A percentile compares a stretch with the other conserved stretches of the same genome.
These are phyloP conservation scores for Ustilago bromivora DNA, from an alignment of 1,284 basidiomycete species.

Conservation along the genomic window DNA sequence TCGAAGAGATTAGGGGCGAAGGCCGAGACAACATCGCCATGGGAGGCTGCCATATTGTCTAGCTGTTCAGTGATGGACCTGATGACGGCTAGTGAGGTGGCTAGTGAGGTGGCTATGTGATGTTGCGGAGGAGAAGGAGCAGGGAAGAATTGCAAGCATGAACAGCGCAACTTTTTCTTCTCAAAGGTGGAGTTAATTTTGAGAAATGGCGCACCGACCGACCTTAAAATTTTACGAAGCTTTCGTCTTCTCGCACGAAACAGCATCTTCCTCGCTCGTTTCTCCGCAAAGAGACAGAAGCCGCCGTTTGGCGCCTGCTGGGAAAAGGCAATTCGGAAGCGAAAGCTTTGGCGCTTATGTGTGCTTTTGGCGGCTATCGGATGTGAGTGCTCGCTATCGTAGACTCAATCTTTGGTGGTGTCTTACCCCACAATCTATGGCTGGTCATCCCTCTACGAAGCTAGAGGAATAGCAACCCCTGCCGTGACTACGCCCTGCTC, in stretches of 20 bases:
- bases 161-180: constrained; percentile 4
- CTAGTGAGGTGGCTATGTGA: neutral
- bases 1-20: constrained; percentile 56
- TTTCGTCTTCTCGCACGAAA: constrained; percentile 22
- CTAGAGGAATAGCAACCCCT: neutral
- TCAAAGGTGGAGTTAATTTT: constrained; percentile 20
- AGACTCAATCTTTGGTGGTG: neutral
- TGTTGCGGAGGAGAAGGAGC: neutral
- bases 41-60: constrained; percentile 25
- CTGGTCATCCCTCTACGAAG: neutral
- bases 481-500: neutral
- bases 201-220: constrained; percentile 14
- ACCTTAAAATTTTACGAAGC: constrained; percentile 20
- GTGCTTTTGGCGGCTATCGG: constrained; percentile 30
- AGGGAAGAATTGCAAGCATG: neutral
- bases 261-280: neutral
- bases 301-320: constrained; percentile 6
- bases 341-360: constrained; percentile 8
- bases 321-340: constrained; percentile 36
- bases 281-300: neutral
- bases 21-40: constrained; percentile 29
- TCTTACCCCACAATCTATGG: constrained; percentile 26
- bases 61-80: neutral
- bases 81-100: neutral
- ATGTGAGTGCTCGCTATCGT: constrained; percentile 30